Evolutionary conservation across 2,329 filamentous ascomycete species (phyloP).

Genomic region (Hyphodiscus sp.): DNA sequence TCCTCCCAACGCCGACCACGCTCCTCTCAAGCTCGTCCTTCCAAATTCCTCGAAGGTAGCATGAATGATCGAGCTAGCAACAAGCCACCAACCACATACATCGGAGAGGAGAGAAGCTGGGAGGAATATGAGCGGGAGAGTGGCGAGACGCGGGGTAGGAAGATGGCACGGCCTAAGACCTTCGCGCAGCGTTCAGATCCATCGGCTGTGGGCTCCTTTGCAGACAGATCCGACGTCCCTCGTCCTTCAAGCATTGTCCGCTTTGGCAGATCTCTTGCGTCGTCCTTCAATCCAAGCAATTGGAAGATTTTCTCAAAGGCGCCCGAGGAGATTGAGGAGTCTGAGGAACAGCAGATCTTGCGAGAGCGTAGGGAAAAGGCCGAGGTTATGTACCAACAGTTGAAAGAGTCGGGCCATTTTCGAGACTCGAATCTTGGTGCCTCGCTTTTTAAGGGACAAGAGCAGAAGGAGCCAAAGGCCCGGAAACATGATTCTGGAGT

Average conservation of each 20-base stretch:
- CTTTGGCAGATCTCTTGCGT: slow-evolving; percentile 48
- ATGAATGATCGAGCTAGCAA: slow-evolving; percentile 77
- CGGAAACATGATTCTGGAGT: slow-evolving; percentile 27
- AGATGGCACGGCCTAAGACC: slow-evolving; percentile 11
- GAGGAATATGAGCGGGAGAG: slow-evolving; percentile 13
- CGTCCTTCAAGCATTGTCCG: slow-evolving; percentile 43
- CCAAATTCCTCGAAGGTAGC: slow-evolving; percentile 67
- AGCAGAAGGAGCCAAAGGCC: slow-evolving; percentile 1
- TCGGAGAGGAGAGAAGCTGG: slow-evolving; percentile 21
- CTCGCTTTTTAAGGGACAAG: slow-evolving; percentile 22
- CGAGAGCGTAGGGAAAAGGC: slow-evolving; percentile 38
- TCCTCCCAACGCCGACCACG: slow-evolving; percentile 13
- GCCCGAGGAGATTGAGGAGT: slow-evolving; percentile 35
- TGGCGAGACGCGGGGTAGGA: slow-evolving; percentile 10
- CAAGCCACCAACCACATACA: slow-evolving; percentile 41
- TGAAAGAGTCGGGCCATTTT: slow-evolving; percentile 45
- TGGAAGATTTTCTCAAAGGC: slow-evolving; percentile 35
- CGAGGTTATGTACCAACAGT: slow-evolving; percentile 44
- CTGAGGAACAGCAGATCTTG: slow-evolving; percentile 36
- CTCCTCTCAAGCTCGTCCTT: slow-evolving; percentile 46
- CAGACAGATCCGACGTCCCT: slow-evolving; percentile 25
- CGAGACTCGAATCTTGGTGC: slow-evolving; percentile 21
- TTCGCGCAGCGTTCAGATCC: slow-evolving; percentile 13
- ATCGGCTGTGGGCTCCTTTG: slow-evolving; percentile 16
- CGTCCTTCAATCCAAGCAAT: slow-evolving; percentile 47